phyloP scores from a whole-genome alignment of 208 protist genomes.

The Leptomonas seymouri region DNA sequence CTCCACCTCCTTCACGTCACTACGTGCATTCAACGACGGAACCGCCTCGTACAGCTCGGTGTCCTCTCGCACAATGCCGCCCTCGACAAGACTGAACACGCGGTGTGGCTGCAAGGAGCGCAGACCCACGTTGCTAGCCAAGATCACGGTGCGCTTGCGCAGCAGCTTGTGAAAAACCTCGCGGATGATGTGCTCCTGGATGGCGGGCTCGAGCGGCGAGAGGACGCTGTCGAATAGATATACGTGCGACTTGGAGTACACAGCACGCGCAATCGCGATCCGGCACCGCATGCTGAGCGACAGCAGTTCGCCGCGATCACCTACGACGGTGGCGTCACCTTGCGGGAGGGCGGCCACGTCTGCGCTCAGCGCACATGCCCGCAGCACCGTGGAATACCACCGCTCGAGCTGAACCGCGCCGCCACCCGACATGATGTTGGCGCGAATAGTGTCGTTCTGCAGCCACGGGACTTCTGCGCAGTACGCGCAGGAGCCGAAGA shows the following conservation, averaged over 20 bases:
- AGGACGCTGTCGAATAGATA: slow-evolving; percentile 93
- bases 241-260: slow-evolving; percentile 82
- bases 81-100: slow-evolving; percentile 59
- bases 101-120: slow-evolving; percentile 53
- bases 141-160: slow-evolving; percentile 73
- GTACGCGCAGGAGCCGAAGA: slow-evolving; percentile 76
- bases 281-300: slow-evolving; percentile 78
- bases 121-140: slow-evolving; percentile 71
- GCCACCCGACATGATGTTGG: slow-evolving; percentile 91
- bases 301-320: slow-evolving; percentile 71
- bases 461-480: slow-evolving; percentile 89
- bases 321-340: slow-evolving; percentile 88
- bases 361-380: slow-evolving; percentile 65
- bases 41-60: slow-evolving; percentile 45
- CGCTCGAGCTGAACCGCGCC: slow-evolving; percentile 31
- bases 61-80: slow-evolving; percentile 52
- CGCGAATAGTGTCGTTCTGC: slow-evolving; percentile 88
- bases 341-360: slow-evolving; percentile 79
- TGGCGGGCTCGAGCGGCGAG: slow-evolving; percentile 80
- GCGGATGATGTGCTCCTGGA: slow-evolving; percentile 61
- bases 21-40: slow-evolving; percentile 18
- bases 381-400: slow-evolving; percentile 70
- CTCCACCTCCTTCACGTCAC: slow-evolving; percentile 21
- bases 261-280: slow-evolving; percentile 77
- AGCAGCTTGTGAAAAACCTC: slow-evolving; percentile 77